A percentile compares a stretch with the other conserved stretches of the same genome.
phyloP scores from a whole-genome alignment of 805 yeast genomes.

The Ogataea angusta region DNA sequence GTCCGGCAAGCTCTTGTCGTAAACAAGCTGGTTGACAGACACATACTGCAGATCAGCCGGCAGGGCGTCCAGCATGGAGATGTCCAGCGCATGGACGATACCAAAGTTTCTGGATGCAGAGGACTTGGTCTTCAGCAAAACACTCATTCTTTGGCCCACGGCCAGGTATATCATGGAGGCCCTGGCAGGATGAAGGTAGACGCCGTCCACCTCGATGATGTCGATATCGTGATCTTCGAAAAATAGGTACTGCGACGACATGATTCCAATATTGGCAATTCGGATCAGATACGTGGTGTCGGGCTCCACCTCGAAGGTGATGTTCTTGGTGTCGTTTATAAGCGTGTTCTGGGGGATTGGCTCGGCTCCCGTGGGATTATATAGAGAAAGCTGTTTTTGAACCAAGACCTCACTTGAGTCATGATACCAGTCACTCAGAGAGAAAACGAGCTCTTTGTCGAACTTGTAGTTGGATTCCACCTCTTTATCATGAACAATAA shows the following conservation, averaged over 20 bases:
- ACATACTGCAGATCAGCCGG: conserved; percentile 56
- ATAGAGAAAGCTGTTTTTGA: conserved; percentile 52
- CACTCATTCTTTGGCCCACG: conserved; percentile 80
- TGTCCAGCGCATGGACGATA: conserved; percentile 60
- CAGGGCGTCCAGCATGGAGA: conserved; percentile 64
- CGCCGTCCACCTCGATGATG: conserved; percentile 75
- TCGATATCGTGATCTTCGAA: conserved; percentile 71
- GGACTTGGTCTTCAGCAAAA: conserved; percentile 56
- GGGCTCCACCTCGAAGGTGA: conserved; percentile 52
- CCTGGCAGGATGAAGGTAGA: conserved; percentile 54
- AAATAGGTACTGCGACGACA: conserved; percentile 67
- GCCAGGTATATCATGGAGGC: conserved; percentile 60
- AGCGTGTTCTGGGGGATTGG: conserved; percentile 69
- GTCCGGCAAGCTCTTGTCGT: conserved; percentile 36
- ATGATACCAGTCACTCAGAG: conserved; percentile 66
- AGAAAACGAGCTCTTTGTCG: conserved; percentile 59
- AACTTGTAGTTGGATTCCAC: conserved; percentile 48
- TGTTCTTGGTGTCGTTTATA: conserved; percentile 62
- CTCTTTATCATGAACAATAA: conserved; percentile 57
- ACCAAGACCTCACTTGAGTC: conserved; percentile 45
- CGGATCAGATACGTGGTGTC: conserved; percentile 63
- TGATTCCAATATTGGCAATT: conserved; percentile 64
- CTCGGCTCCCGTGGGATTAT: conserved; percentile 83
- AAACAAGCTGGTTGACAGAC: conserved; percentile 54
- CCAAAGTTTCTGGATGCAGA: conserved; percentile 46